Conservation (phyloP, 331 rosid genomes). For the Quercus lobata region DNA sequence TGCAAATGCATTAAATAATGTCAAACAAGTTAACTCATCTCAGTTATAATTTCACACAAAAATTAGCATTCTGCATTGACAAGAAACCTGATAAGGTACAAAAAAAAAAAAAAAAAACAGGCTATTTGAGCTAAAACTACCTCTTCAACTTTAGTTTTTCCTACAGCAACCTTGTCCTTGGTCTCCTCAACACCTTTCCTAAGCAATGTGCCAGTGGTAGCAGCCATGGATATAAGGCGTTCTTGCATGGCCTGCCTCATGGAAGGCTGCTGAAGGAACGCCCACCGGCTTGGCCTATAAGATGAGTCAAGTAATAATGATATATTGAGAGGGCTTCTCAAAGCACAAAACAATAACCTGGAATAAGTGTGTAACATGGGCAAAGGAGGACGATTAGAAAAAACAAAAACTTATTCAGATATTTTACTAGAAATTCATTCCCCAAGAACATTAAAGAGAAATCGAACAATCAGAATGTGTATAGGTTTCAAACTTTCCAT, state of each 20-base stretch:
- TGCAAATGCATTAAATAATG: no score
- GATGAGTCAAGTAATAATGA: neutral
- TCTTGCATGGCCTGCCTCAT: slow-evolving; percentile 90
- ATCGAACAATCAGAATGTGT: neutral
- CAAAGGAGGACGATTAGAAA: neutral
- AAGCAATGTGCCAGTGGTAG: slow-evolving; percentile 73
- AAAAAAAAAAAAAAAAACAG: no score
- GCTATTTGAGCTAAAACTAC: slow-evolving; percentile 32
- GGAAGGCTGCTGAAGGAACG: slow-evolving; percentile 77
- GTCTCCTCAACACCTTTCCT: slow-evolving; percentile 77
- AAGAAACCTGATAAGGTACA: neutral
- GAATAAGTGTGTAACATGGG: neutral
- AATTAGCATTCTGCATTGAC: neutral
- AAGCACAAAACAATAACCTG: neutral
- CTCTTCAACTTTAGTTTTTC: slow-evolving; percentile 94
- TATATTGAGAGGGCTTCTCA: neutral
- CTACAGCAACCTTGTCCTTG: slow-evolving; percentile 81
- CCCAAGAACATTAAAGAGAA: neutral
- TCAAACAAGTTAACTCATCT: no score
- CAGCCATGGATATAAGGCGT: slow-evolving; percentile 80
- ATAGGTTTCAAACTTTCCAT: neutral
- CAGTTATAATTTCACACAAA: no score
- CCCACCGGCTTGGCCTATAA: slow-evolving; percentile 48
- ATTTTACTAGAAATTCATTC: neutral
- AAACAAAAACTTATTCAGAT: neutral